phyloP scores from a whole-genome alignment of 768 basidiomycete species.

The Rhodosporidiobolus odoratus region DNA sequence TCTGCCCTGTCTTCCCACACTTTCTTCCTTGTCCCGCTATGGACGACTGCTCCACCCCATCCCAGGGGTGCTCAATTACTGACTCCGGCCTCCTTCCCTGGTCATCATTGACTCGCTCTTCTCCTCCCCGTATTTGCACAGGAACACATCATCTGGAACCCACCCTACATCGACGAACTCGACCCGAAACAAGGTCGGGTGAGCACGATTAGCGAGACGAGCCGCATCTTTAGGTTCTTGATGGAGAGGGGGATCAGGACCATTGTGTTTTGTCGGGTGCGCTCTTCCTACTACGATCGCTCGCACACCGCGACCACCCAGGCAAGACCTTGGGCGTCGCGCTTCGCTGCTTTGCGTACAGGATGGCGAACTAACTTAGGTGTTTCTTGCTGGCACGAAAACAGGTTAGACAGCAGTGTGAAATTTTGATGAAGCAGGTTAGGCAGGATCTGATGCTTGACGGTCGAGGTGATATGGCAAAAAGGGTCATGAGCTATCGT shows the following conservation, averaged over 20 bases:
- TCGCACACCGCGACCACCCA: too few species aligned
- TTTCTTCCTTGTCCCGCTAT: neutral
- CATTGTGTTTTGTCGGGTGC: constrained; percentile 83
- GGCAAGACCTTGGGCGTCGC: too few species aligned
- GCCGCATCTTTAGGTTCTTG: constrained; percentile 65
- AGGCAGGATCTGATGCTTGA: constrained; percentile 65
- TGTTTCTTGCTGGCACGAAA: neutral
- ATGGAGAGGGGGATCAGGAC: constrained; percentile 75
- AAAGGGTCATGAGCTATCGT: constrained; percentile 72
- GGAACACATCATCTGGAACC: constrained; percentile 74
- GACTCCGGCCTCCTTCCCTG: too few species aligned
- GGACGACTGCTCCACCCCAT: too few species aligned
- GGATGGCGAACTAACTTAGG: neutral
- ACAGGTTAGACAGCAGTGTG: constrained; percentile 74
- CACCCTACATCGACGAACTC: constrained; percentile 56
- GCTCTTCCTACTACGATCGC: too few species aligned
- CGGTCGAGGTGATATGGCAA: constrained; percentile 68
- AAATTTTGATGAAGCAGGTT: constrained; percentile 70
- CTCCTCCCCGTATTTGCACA: neutral
- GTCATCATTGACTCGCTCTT: neutral
- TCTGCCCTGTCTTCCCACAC: too few species aligned
- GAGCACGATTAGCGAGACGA: constrained; percentile 64
- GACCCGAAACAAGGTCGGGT: constrained; percentile 56
- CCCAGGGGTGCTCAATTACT: neutral
- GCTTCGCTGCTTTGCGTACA: neutral